Conservation (phyloP, 2,329 filamentous ascomycete species). For the Metarhizium guizhouense region DNA sequence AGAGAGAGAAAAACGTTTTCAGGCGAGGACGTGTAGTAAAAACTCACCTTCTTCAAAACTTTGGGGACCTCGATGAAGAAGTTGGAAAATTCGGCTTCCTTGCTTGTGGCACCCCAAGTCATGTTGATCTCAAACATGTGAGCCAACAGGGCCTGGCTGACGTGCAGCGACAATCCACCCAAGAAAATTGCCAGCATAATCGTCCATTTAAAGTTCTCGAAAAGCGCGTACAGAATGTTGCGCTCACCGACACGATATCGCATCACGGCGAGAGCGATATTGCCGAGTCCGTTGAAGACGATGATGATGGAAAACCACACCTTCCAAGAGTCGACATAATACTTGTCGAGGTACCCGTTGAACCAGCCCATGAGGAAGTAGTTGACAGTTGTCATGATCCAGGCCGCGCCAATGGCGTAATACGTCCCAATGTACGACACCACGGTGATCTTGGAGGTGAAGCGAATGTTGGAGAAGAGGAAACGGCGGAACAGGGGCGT, state of each 20-base stretch:
- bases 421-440: constrained; percentile 73
- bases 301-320: constrained; percentile 75
- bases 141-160: constrained; percentile 67
- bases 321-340: constrained; percentile 71
- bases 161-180: constrained; percentile 70
- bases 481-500: constrained; percentile 71
- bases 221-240: constrained; percentile 45
- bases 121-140: constrained; percentile 85
- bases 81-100: constrained; percentile 72
- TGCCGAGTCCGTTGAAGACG: constrained; percentile 68
- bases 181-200: constrained; percentile 71
- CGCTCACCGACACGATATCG: constrained; percentile 62
- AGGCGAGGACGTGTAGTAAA: background rate
- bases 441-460: constrained; percentile 69
- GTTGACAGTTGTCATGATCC: constrained; percentile 64
- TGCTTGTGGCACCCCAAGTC: constrained; percentile 76
- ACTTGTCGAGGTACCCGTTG: constrained; percentile 70
- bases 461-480: constrained; percentile 61
- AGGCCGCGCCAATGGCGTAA: constrained; percentile 68
- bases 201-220: constrained; percentile 66
- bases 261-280: constrained; percentile 62
- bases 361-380: constrained; percentile 72
- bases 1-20: too few relatives aligned
- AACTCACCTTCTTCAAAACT: constrained; percentile 64
- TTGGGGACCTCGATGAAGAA: constrained; percentile 80